These are phyloP conservation scores for Isatis tinctoria DNA, from an alignment of 345 rosid genomes.

Conservation along the genomic window DNA sequence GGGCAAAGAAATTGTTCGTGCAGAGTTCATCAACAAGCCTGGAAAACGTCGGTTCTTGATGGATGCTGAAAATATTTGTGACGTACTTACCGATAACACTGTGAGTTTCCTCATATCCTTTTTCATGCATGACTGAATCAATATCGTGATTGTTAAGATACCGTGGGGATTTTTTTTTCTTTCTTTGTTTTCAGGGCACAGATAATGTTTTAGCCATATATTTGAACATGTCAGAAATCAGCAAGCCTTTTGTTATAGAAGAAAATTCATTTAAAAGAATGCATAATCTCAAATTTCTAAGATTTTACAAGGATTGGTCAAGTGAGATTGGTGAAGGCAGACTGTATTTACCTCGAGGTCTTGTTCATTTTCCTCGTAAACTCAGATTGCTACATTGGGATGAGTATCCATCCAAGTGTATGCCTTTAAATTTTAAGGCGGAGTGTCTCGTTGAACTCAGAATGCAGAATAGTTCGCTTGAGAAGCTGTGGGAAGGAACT, in stretches of 20 bases:
- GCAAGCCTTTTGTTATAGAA: neutral
- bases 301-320: neutral
- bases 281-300: neutral
- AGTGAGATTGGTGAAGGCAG: neutral
- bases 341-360: neutral
- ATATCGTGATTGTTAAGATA: neutral
- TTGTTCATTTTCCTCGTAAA: neutral
- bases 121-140: no score
- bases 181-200: neutral
- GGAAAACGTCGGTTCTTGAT: conserved; percentile 18
- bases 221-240: neutral
- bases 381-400: neutral
- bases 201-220: neutral
- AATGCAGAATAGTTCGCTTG: neutral
- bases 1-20: conserved; percentile 20
- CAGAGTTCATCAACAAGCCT: conserved; percentile 1
- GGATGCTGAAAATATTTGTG: neutral
- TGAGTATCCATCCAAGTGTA: neutral
- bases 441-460: neutral
- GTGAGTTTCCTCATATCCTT: no score
- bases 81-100: neutral
- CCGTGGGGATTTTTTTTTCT: neutral
- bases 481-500: conserved; percentile 11
- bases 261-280: neutral
- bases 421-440: neutral